phyloP scores from a whole-genome alignment of 345 rosid species.

The Boechera retrofracta region DNA sequence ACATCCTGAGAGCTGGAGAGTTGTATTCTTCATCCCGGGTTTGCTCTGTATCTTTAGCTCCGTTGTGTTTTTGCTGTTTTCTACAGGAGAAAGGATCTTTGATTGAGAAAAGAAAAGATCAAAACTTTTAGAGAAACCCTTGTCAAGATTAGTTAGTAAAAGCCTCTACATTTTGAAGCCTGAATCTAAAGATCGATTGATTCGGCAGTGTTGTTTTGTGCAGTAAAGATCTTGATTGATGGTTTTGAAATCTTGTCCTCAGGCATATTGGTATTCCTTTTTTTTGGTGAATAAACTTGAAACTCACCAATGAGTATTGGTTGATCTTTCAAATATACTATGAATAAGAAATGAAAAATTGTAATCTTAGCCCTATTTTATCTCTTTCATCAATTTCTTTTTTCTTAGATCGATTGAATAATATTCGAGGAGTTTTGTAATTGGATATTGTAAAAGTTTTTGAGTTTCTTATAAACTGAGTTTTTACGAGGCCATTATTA shows the following conservation, averaged over 20 bases:
- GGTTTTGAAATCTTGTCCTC: conserved; percentile 31
- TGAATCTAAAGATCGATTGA: conserved; percentile 10
- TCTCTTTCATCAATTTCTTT: background rate
- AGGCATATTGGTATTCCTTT: conserved; percentile 30
- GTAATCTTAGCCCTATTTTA: conserved; percentile 30
- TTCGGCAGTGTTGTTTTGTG: conserved; percentile 30
- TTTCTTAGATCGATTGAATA: conserved; percentile 6
- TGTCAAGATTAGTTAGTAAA: conserved; percentile 37
- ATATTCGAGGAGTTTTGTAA: conserved; percentile 31
- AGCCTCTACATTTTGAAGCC: conserved; percentile 33
- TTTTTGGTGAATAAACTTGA: conserved; percentile 39
- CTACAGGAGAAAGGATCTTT: conserved; percentile 95
- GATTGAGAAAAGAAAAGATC: conserved; percentile 56
- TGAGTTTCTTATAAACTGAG: conserved; percentile 17
- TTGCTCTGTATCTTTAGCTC: conserved; percentile 84
- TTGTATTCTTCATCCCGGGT: conserved; percentile 86
- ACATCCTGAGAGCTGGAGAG: conserved; percentile 94
- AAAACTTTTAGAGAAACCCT: conserved; percentile 29
- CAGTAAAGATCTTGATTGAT: conserved; percentile 23
- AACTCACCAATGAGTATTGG: conserved; percentile 39
- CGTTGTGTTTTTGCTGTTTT: conserved; percentile 70
- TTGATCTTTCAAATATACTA: conserved; percentile 24
- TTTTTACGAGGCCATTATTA: background rate
- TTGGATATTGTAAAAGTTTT: conserved; percentile 29
- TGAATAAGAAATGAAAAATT: conserved; percentile 22